A percentile compares a stretch with the other conserved stretches of the same genome.
phyloP scores from a whole-genome alignment of 2,329 filamentous ascomycete genomes.

The Beauveria rudraprayagi region DNA sequence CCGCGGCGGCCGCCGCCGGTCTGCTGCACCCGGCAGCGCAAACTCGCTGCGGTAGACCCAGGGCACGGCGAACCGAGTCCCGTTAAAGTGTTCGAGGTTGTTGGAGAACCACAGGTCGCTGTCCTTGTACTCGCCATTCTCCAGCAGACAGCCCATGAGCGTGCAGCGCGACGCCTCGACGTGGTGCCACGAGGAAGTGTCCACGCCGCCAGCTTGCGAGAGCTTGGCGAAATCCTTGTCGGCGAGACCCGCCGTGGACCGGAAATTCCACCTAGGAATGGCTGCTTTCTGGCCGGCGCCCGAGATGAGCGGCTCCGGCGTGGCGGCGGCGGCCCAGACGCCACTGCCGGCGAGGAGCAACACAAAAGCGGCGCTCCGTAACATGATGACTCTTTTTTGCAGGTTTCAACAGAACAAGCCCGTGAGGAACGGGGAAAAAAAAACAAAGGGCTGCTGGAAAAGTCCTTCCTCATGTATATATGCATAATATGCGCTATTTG shows the following conservation, averaged over 20 bases:
- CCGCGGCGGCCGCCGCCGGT: not conserved
- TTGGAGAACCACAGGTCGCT: constrained; percentile 47
- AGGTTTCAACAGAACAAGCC: not conserved
- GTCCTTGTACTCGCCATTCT: constrained; percentile 44
- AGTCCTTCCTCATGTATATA: not conserved
- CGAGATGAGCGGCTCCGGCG: constrained; percentile 16
- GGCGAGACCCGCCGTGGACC: constrained; percentile 31
- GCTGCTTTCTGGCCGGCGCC: constrained; percentile 20
- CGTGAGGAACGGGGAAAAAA: not conserved
- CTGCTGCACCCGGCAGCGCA: constrained; percentile 19
- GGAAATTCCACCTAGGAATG: constrained; percentile 41
- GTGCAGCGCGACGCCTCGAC: constrained; percentile 40
- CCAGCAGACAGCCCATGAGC: constrained; percentile 49
- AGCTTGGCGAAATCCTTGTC: constrained; percentile 28
- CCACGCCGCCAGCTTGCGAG: constrained; percentile 34
- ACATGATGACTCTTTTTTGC: not conserved
- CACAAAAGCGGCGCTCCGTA: not conserved
- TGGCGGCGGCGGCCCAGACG: constrained; percentile 9
- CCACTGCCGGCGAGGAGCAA: constrained; percentile 8
- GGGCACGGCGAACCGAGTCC: constrained; percentile 40
- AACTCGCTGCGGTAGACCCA: constrained; percentile 55
- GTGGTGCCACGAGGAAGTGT: constrained; percentile 45
- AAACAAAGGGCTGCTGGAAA: not conserved
- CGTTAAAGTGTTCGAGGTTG: constrained; percentile 34
- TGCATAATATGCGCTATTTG: not conserved